Evolutionary conservation across 768 basidiomycete species (phyloP), one percentile per base, ranked within the genome.

Genomic region (Tylopilus rubrobrunneus): DNA sequence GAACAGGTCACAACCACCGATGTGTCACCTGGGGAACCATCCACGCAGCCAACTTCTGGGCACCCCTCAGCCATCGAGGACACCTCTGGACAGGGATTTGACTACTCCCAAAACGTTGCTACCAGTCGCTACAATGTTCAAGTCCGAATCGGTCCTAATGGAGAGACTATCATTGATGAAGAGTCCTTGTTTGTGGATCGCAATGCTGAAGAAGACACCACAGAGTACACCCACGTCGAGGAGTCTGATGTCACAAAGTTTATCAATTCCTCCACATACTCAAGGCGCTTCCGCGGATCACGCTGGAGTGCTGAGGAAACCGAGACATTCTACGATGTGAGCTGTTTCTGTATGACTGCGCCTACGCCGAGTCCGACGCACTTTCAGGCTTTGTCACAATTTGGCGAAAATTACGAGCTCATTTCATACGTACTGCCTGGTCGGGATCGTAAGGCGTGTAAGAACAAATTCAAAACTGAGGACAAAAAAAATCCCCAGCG

Each of bases 291-390:
- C 53, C 80, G 86, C n/a, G 87, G 88, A 10, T 86, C 86, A 15
- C 83, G 92, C 19, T 96, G 94, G 93, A 87, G 83, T 66, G 81
- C 80, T n/a, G 88, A 87, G 56, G 93, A 95, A 69, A 96, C 93
- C 0, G 92, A 93, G 52, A 68, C 85, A 19, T 96, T 96, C 67
- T 96, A 83, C 67, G 79, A 92, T 54, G 92, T 93, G 62, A 61
- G 86, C 69, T 29, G 15, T 37, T 41, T 41, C 45, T 10, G 11
- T 33, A 48, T 44, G 46, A 10, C 34, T 19, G 19, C 55, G 46
- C 33, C 17, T 46, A 15, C 49, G 15, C 49, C 52, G 17, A 47
- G 31, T 19, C 45, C 52, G 40, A 69, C 50, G 4, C 28, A 33
- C 47, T 51, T 31, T n/a, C 62, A 95, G 93, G 91, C 89, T n/a